Base-by-base conservation (phyloP, 441 rosid genomes). In the Pelargonium cotyledonis region DNA sequence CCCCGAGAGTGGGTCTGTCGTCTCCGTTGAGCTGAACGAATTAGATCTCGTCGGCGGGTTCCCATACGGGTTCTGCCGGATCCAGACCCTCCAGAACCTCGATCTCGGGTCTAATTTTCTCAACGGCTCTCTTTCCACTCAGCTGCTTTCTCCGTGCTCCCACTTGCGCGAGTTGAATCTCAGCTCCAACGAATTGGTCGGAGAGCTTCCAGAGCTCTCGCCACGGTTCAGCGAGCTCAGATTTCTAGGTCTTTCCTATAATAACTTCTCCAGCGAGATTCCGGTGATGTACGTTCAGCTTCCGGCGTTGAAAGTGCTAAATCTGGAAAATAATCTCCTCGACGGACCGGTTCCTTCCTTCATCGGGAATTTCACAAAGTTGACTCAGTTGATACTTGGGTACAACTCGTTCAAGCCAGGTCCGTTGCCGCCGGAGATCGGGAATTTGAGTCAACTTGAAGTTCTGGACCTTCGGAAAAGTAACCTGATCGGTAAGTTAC, bases 61-160 rank as follows among this genome's bases (percentile, higher is more conserved):
- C 66, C 95, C 96, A 0, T 68, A 69, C 38, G 85, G 83, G 3
- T 84, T 90, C 53, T 88, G 94, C 68, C 83, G 80, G 71, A 82
- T 90, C 66, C 80, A 66, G 73, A 83, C 92, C 0, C 91, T 90
- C 46, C 68, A 67, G 69, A 76, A 65, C 18, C 84, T 90, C 74
- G 47, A 70, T 29, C 82, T 90, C 1, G 70, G 74, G 0, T 10
- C 40, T 5, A 90, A 90, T 69, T 1, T 0, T 18, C 51, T 90
- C 72, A 63, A 69, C 60, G 92, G 89, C 19, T 66, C 82, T 67
- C 70, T 87, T 5, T 70, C 77, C 55, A 68, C 84, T 63, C 71
- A 6, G 26, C 65, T 78, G 16, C 75, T 88, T 51, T 75, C 91
- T 6, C 81, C 81, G 4, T 90, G 97, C 71, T 82, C 81, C 21